Conservation (phyloP, 306 rosid genomes). For the Sicyos edulis region DNA sequence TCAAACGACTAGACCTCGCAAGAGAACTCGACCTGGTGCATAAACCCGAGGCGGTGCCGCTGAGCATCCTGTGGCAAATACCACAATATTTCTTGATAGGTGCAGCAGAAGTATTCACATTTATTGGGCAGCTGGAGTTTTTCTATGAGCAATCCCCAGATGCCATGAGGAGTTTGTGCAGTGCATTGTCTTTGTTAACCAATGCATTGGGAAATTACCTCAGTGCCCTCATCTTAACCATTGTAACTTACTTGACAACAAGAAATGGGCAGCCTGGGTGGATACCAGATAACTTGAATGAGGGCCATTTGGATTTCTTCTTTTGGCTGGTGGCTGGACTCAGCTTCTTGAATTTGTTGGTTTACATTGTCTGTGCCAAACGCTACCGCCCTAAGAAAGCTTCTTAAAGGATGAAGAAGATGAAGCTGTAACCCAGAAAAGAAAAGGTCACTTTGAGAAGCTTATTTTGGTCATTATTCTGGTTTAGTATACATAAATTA, state of each 20-base stretch:
- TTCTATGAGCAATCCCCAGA: constrained; percentile 96
- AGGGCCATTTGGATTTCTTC: constrained; percentile 74
- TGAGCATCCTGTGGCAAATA: constrained; percentile 70
- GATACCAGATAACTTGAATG: constrained; percentile 81
- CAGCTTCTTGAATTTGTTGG: constrained; percentile 60
- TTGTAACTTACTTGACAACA: constrained; percentile 70
- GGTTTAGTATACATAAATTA: not conserved
- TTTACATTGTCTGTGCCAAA: constrained; percentile 51
- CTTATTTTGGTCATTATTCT: not conserved
- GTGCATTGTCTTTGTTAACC: constrained; percentile 80
- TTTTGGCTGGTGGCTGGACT: constrained; percentile 91
- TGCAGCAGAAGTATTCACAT: constrained; percentile 77
- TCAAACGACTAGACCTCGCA: constrained; percentile 58
- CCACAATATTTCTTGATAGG: constrained; percentile 94
- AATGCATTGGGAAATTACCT: constrained; percentile 72
- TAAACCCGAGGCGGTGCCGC: constrained; percentile 55
- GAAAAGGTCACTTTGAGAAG: not conserved
- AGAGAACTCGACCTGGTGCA: constrained; percentile 53
- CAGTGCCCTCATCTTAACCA: constrained; percentile 70
- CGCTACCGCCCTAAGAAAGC: constrained; percentile 72
- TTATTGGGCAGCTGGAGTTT: constrained; percentile 88
- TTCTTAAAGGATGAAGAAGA: constrained; percentile 27
- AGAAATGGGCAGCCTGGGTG: constrained; percentile 59
- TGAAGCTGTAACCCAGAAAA: constrained; percentile 1
- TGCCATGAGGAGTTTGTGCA: constrained; percentile 92